These are phyloP conservation scores for Pyrrhoderma noxium DNA, from an alignment of 1,284 basidiomycete genomes.

Conservation along the genomic window DNA sequence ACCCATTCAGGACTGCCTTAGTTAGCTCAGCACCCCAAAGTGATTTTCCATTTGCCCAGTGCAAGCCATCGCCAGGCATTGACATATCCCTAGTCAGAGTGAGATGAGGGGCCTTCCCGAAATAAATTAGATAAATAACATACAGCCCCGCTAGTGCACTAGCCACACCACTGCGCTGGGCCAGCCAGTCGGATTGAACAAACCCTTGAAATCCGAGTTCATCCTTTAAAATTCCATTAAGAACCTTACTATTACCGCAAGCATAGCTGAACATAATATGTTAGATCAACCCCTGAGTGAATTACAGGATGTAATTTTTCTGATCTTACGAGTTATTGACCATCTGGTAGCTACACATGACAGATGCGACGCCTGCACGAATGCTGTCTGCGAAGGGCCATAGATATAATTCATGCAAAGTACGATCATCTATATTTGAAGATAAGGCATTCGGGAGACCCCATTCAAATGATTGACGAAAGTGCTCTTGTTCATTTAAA, in stretches of 20 bases:
- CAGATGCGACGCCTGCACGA: slow-evolving; percentile 37
- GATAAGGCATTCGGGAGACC: slow-evolving; percentile 23
- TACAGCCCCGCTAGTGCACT: slow-evolving; percentile 17
- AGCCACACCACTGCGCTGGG: slow-evolving; percentile 17
- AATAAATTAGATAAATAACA: neutral
- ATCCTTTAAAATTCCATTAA: slow-evolving; percentile 46
- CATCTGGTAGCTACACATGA: slow-evolving; percentile 43
- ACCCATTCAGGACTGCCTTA: slow-evolving; percentile 27
- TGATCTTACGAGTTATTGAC: slow-evolving; percentile 44
- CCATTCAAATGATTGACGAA: slow-evolving; percentile 23
- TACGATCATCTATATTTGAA: slow-evolving; percentile 41
- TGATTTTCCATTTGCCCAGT: slow-evolving; percentile 16
- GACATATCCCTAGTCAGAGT: slow-evolving; percentile 15
- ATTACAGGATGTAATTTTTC: neutral
- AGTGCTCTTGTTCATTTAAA: slow-evolving; percentile 32
- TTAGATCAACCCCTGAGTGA: no score
- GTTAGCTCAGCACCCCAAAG: slow-evolving; percentile 17
- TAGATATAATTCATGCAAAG: slow-evolving; percentile 34
- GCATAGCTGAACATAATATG: slow-evolving; percentile 21
- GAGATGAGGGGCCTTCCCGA: neutral
- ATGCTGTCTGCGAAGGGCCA: slow-evolving; percentile 39
- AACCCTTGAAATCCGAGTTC: slow-evolving; percentile 31
- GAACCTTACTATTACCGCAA: slow-evolving; percentile 40
- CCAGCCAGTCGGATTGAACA: slow-evolving; percentile 25
- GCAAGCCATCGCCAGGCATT: slow-evolving; percentile 17